Evolutionary conservation across 495 filamentous ascomycete genomes (phyloP).

Genomic region (Apiosordaria backusii): DNA sequence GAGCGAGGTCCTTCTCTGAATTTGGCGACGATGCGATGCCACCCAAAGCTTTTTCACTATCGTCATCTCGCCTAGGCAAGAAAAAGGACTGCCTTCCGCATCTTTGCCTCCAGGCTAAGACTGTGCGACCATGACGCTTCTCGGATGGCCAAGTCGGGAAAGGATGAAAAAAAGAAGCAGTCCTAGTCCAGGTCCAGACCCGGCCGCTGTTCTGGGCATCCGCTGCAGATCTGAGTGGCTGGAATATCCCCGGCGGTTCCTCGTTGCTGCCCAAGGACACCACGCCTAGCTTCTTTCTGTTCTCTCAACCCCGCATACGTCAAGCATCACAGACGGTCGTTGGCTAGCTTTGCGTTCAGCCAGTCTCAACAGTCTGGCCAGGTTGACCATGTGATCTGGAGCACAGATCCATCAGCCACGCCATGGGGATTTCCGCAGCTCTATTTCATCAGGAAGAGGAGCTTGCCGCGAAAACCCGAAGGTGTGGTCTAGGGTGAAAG

Average conservation of each 20-base stretch:
- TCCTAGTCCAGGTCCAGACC: constrained; percentile 12
- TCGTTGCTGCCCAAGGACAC: constrained; percentile 20
- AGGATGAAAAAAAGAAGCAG: constrained; percentile 1
- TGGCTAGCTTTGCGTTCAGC: not conserved
- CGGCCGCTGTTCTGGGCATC: not conserved
- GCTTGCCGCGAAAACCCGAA: constrained; percentile 15
- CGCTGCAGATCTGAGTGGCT: constrained; percentile 16
- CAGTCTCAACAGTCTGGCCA: not conserved
- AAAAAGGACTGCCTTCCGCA: not conserved
- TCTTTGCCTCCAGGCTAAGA: not conserved
- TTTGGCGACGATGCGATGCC: constrained; percentile 14
- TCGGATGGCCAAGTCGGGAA: constrained; percentile 18
- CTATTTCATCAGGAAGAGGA: not conserved
- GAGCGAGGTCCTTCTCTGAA: constrained; percentile 10
- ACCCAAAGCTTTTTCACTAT: not conserved
- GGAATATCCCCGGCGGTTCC: constrained; percentile 6
- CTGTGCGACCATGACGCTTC: not conserved
- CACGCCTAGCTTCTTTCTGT: not conserved
- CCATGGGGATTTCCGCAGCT: too few relatives aligned
- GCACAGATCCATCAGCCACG: not conserved
- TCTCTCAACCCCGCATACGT: not conserved
- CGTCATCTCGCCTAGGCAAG: constrained; percentile 10
- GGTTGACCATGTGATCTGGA: not conserved
- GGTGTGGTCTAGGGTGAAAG: not conserved
- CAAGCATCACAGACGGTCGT: not conserved